Conservation (phyloP, 768 basidiomycete genomes). For the Clathrus columnatus region DNA sequence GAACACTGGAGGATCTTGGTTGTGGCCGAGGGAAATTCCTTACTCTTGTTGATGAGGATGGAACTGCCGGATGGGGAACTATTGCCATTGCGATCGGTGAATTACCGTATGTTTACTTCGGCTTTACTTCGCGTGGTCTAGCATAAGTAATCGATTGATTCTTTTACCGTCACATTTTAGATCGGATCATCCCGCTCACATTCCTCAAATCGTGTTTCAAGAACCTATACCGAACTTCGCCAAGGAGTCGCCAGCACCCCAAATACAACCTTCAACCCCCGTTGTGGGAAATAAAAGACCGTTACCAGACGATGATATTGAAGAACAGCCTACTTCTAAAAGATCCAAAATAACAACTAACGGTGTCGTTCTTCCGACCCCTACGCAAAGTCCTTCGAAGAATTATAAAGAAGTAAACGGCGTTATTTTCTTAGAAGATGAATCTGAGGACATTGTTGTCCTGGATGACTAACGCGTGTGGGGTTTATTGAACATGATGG, state of each 20-base stretch:
- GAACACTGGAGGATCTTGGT: slow-evolving; percentile 73
- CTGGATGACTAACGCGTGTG: neutral
- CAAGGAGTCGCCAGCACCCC: slow-evolving; percentile 25
- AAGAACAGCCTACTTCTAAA: slow-evolving; percentile 50
- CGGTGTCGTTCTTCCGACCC: slow-evolving; percentile 11
- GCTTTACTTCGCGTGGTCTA: neutral
- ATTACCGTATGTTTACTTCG: slow-evolving; percentile 51
- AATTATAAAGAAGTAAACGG: slow-evolving; percentile 66
- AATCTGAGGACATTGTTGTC: slow-evolving; percentile 32
- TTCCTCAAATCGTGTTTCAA: slow-evolving; percentile 53
- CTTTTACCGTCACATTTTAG: slow-evolving; percentile 25
- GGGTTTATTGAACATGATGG: neutral
- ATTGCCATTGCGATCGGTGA: slow-evolving; percentile 60
- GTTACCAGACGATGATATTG: slow-evolving; percentile 36
- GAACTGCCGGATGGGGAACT: slow-evolving; percentile 45
- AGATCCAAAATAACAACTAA: slow-evolving; percentile 30
- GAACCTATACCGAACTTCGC: slow-evolving; percentile 52
- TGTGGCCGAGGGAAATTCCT: slow-evolving; percentile 81
- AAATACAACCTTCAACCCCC: slow-evolving; percentile 34
- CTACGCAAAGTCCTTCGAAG: slow-evolving; percentile 24
- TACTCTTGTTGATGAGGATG: slow-evolving; percentile 84
- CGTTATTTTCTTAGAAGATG: slow-evolving; percentile 51
- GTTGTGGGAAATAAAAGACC: slow-evolving; percentile 41
- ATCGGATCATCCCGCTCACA: slow-evolving; percentile 45
- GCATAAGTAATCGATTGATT: slow-evolving; percentile 6